Percentiles rank a stretch among this genome's conserved stretches.
Evolutionary conservation across 371 early-diverging fungal genomes (phyloP).

Genomic region (Mortierella sp.): DNA sequence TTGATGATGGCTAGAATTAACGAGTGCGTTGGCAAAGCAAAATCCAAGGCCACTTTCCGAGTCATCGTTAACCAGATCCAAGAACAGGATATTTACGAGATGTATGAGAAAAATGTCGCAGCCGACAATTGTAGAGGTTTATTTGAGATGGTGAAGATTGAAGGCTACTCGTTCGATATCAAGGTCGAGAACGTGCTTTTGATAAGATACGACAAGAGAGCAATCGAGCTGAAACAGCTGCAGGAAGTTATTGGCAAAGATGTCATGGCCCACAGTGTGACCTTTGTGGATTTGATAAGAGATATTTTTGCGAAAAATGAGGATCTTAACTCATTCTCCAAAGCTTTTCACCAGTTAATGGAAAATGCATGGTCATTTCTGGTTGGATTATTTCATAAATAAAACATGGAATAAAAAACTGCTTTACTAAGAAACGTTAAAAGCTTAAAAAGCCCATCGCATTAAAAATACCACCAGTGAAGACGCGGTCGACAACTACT

Average conservation of each 20-base stretch:
- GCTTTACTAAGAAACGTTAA: no score
- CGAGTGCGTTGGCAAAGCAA: not conserved
- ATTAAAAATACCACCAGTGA: no score
- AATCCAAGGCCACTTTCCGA: constrained; percentile 34
- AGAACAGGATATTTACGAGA: not conserved
- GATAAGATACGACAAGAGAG: not conserved
- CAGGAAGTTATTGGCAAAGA: not conserved
- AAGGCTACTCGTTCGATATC: constrained; percentile 4
- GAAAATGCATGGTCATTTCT: no score
- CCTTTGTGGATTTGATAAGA: not conserved
- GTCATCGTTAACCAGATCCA: constrained; percentile 19
- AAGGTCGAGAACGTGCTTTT: constrained; percentile 3
- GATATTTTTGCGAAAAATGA: not conserved
- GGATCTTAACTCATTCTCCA: not conserved
- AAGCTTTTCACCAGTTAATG: no score
- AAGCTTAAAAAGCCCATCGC: no score
- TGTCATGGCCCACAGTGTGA: not conserved
- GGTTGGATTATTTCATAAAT: no score
- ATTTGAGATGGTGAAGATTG: not conserved
- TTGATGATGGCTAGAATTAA: constrained; percentile 4
- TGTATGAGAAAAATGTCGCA: not conserved
- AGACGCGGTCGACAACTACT: no score
- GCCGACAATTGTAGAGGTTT: not conserved
- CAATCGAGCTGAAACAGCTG: not conserved
- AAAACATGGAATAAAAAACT: no score